Percentiles rank a stretch among this genome's conserved stretches.
Conservation (phyloP, 148 eudicot genomes). For the Agrostemma githago region DNA sequence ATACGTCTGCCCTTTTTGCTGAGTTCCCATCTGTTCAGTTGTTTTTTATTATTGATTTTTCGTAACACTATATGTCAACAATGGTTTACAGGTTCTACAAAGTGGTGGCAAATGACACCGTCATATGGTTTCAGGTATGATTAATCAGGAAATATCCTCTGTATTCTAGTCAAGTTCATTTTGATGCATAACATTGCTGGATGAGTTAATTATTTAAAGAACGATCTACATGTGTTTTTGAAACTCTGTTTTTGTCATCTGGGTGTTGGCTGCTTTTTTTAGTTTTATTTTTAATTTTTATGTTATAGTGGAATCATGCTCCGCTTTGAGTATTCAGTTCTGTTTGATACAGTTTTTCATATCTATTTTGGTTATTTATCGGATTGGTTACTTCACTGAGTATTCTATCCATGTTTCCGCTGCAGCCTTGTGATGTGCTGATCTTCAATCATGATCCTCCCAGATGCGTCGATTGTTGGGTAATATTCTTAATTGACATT, state of each 20-base stretch:
- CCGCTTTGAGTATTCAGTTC: not conserved
- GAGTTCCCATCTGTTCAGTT: not conserved
- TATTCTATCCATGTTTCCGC: conserved; percentile 12
- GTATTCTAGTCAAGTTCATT: conserved; percentile 5
- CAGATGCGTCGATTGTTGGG: conserved; percentile 63
- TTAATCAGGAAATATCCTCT: conserved; percentile 55
- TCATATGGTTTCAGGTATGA: conserved; percentile 99
- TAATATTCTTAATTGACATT: conserved; percentile 28
- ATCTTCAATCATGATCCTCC: conserved; percentile 93
- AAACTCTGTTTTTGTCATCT: not conserved
- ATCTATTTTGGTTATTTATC: conserved; percentile 11
- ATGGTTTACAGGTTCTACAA: conserved; percentile 66
- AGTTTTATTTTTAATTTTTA: too few species aligned
- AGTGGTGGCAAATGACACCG: conserved; percentile 71
- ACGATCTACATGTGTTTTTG: not conserved
- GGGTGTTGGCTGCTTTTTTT: not conserved
- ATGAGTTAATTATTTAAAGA: not conserved
- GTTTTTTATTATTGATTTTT: not conserved
- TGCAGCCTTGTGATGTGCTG: conserved; percentile 87
- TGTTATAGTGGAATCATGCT: not conserved
- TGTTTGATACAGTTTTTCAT: conserved; percentile 2
- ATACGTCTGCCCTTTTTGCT: not conserved
- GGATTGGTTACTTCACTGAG: conserved; percentile 13
- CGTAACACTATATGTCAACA: conserved; percentile 9
- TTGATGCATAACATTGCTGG: conserved; percentile 1